Base-by-base conservation (phyloP, 768 basidiomycete genomes). In the Sutorius australiensis region DNA sequence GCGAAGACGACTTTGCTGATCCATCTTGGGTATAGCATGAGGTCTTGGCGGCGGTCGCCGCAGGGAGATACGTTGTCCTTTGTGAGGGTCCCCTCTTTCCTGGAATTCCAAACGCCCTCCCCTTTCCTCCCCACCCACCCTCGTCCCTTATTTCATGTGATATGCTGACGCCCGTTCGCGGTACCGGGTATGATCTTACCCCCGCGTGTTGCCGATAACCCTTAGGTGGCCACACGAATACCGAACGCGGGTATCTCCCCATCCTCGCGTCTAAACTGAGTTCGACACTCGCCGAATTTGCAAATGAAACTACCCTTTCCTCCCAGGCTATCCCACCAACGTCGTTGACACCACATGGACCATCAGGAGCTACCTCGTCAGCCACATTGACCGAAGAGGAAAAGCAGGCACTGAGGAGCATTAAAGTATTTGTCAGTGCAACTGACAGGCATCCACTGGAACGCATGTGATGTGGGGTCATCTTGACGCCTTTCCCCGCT, bases 171-270 rank as follows among this genome's bases (percentile, higher is more conserved):
- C 46, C 48, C 30, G 33, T 51, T 46, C 43, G 46, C 45, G 65
- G 53, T 50, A 17, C 60, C 62, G 64, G 57, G 32, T 38, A 39
- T 50, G 42, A 48, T 39, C 41, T 54, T 48, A 16, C 51, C 45
- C 45, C 34, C 36, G 60, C 47, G 51, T 49, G 55, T 64, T 53
- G 58, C 60, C 57, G 64, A 59, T 30, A 53, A 51, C 57, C 52
- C 27, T 36, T 59, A 91, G 89, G 88, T 66, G 91, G 91, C 16
- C 95, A 98, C 72, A 89, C 92, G 14, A 94, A 94, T 71, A 95
- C 95, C 40, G 95, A 98, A 73, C 88, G 95, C 31, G 92, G 92
- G 0, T 98, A 92, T 72, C 85, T 98, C 50, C 81, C 85, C 16
- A 73, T 82, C 21, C 80, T 98, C 31, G 84, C 85, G 36, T 69